These are phyloP conservation scores for Penicillium bovifimosum DNA, from an alignment of 495 filamentous ascomycete species.

Conservation along the genomic window DNA sequence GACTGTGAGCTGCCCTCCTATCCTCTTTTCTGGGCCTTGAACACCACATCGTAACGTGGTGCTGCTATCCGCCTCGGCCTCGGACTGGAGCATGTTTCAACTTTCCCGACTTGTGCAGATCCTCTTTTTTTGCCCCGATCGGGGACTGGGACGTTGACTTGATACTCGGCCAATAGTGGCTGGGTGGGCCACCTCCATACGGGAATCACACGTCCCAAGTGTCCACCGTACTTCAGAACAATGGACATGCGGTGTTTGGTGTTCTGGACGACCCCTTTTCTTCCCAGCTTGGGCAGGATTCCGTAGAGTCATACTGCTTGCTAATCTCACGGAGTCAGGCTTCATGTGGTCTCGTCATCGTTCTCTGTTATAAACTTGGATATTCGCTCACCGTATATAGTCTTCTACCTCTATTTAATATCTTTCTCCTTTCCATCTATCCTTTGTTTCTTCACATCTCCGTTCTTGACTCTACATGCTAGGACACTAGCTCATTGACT, in stretches of 20 bases:
- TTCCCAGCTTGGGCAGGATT: conserved; percentile 12
- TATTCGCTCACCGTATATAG: conserved; percentile 22
- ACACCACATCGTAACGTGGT: background rate
- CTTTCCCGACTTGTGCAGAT: background rate
- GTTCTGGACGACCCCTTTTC: background rate
- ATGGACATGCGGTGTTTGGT: background rate
- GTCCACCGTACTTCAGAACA: background rate
- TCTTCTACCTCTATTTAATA: background rate
- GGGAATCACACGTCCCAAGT: background rate
- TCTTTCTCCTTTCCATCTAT: conserved; percentile 29
- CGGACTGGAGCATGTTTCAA: conserved; percentile 1
- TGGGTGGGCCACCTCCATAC: background rate
- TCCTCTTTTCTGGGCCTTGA: background rate
- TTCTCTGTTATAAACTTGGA: conserved; percentile 14
- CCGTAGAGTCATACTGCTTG: conserved; percentile 4
- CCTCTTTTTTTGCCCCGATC: background rate
- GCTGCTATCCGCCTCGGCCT: background rate
- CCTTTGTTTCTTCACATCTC: conserved; percentile 8
- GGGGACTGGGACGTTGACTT: background rate
- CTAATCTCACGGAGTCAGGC: conserved; percentile 10
- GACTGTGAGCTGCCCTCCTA: background rate
- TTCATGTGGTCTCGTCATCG: conserved; percentile 15
- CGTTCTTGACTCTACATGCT: conserved; percentile 5
- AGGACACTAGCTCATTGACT: conserved; percentile 6
- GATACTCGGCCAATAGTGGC: conserved; percentile 1